These are phyloP conservation scores for Suillus alpinus DNA, from an alignment of 768 basidiomycete species.

Conservation along the genomic window DNA sequence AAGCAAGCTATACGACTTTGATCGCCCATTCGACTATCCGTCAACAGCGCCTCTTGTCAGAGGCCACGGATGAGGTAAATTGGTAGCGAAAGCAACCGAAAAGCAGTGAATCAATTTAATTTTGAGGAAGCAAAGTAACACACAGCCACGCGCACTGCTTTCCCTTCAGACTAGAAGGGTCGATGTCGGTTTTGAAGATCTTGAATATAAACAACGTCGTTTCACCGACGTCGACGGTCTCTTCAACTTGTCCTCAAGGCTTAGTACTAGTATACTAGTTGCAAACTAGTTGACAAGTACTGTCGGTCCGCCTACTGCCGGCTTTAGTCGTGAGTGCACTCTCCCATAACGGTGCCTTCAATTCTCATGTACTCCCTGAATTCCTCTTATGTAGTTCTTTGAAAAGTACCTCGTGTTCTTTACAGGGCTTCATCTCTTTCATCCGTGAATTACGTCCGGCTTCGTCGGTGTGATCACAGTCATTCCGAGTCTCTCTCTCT, in stretches of 20 bases:
- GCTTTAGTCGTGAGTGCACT: background rate
- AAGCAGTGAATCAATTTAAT: background rate
- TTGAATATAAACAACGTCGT: background rate
- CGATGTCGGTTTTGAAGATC: background rate
- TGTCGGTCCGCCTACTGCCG: background rate
- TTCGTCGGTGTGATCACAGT: slow-evolving; percentile 8
- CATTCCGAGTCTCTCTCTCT: background rate
- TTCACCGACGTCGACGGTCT: background rate
- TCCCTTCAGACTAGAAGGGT: background rate
- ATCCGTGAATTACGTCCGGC: background rate
- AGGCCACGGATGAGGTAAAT: background rate
- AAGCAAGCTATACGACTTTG: background rate
- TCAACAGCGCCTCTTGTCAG: background rate
- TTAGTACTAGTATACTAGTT: background rate
- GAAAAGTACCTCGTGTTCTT: background rate
- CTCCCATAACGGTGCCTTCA: slow-evolving; percentile 11
- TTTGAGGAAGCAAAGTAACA: background rate
- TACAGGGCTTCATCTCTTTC: background rate
- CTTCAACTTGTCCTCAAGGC: background rate
- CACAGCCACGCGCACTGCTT: background rate
- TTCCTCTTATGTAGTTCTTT: background rate
- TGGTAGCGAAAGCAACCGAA: background rate
- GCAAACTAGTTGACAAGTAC: background rate
- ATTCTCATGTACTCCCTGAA: background rate
- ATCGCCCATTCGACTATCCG: background rate